phyloP scores from a whole-genome alignment of 2,329 filamentous ascomycete genomes.

The Chaetomiaceae sp. region DNA sequence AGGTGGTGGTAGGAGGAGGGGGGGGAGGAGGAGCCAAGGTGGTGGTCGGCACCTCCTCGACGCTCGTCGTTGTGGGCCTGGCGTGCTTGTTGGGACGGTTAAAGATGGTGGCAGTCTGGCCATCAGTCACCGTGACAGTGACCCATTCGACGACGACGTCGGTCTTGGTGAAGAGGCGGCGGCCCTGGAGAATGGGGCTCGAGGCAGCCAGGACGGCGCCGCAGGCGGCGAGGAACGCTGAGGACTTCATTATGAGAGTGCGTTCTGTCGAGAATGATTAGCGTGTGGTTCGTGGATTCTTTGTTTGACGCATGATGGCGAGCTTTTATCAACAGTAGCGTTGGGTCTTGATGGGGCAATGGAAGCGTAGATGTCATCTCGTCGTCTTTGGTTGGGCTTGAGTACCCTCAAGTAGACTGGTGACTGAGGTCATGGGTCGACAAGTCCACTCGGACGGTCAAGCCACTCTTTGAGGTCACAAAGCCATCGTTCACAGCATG shows the following conservation, averaged over 20 bases:
- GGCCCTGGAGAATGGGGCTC: slow-evolving; percentile 35
- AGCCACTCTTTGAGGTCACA: slow-evolving; percentile 2
- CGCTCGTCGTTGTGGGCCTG: slow-evolving; percentile 16
- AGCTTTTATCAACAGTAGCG: background rate
- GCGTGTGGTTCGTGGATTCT: too few species aligned
- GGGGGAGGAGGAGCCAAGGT: slow-evolving; percentile 15
- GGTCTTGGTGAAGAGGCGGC: slow-evolving; percentile 38
- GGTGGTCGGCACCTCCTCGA: slow-evolving; percentile 18
- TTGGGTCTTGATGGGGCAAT: background rate
- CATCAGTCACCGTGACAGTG: slow-evolving; percentile 38
- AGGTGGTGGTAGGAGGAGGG: slow-evolving; percentile 8
- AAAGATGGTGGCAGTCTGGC: slow-evolving; percentile 17
- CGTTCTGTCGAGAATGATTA: slow-evolving; percentile 2
- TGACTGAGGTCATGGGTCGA: slow-evolving; percentile 2
- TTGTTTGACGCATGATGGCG: background rate
- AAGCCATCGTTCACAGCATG: slow-evolving; percentile 5
- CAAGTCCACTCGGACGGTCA: background rate
- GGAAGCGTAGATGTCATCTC: background rate
- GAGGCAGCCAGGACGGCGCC: slow-evolving; percentile 44
- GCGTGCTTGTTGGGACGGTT: slow-evolving; percentile 9
- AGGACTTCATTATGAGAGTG: slow-evolving; percentile 45
- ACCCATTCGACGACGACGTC: slow-evolving; percentile 41
- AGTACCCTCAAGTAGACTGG: background rate
- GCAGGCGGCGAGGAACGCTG: slow-evolving; percentile 41
- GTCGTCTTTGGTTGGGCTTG: background rate